phyloP scores from a whole-genome alignment of 1,284 basidiomycete species.

The Vanrija pseudolonga region DNA sequence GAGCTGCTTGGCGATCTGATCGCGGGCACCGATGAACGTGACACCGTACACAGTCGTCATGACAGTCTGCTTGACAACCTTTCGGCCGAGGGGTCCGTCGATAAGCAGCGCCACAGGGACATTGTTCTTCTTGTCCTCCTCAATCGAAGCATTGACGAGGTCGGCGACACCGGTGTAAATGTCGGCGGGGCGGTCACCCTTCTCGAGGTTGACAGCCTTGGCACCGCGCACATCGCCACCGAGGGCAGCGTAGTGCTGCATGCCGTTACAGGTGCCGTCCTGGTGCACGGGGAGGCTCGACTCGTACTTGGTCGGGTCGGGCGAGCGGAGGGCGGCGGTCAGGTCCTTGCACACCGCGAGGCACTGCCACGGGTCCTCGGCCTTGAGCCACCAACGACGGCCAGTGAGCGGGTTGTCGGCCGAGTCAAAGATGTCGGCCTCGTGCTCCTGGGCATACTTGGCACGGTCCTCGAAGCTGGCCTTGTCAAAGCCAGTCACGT shows the following conservation, averaged over 20 bases:
- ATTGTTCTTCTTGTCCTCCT: conserved; percentile 55
- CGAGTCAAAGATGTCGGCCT: conserved; percentile 77
- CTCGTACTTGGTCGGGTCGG: conserved; percentile 66
- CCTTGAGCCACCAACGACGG: conserved; percentile 78
- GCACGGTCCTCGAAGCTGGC: conserved; percentile 88
- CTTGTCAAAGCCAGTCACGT: conserved; percentile 93
- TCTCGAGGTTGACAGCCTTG: conserved; percentile 85
- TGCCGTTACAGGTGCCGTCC: conserved; percentile 96
- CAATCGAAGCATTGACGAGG: conserved; percentile 54
- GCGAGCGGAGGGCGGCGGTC: conserved; percentile 67
- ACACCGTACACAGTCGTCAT: conserved; percentile 99
- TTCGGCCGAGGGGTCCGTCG: conserved; percentile 77
- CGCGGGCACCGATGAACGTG: conserved; percentile 89
- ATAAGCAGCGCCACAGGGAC: conserved; percentile 62
- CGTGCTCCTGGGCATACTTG: conserved; percentile 67
- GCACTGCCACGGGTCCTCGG: conserved; percentile 97
- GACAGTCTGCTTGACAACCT: conserved; percentile 98
- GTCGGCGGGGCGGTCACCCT: conserved; percentile 83
- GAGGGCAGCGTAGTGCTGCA: conserved; percentile 97
- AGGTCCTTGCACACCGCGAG: conserved; percentile 89
- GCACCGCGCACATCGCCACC: conserved; percentile 90
- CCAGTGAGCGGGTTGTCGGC: conserved; percentile 81
- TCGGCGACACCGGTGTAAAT: conserved; percentile 93
- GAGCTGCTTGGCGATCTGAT: conserved; percentile 90
- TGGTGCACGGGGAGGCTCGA: conserved; percentile 90